Evolutionary conservation across 805 yeast species (phyloP).

Genomic region (Nakazawaea molendinolei): DNA sequence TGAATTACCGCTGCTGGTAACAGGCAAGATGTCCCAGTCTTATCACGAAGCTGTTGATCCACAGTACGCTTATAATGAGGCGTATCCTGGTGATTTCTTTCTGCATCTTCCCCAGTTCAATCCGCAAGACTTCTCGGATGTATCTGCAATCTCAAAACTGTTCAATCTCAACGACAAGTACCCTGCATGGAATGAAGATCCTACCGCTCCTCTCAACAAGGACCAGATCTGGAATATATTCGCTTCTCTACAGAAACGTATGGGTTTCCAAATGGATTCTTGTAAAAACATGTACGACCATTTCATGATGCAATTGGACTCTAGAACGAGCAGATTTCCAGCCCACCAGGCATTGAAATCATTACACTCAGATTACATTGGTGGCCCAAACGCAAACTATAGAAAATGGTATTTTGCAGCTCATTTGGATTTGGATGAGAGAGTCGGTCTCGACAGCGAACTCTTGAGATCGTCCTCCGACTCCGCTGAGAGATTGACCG

Average conservation of each 20-base stretch:
- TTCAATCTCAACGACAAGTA: conserved; percentile 31
- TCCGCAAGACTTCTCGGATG: conserved; percentile 1
- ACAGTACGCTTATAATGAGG: neutral
- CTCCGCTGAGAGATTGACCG: conserved; percentile 37
- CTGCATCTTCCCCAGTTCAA: conserved; percentile 1
- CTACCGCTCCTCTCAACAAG: conserved; percentile 66
- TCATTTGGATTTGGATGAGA: conserved; percentile 69
- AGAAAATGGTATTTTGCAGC: conserved; percentile 92
- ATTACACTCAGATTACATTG: conserved; percentile 86
- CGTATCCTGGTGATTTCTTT: neutral
- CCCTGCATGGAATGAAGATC: conserved; percentile 53
- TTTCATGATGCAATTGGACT: conserved; percentile 74
- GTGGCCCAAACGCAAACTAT: conserved; percentile 83
- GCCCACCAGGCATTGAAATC: conserved; percentile 67
- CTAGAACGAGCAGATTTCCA: conserved; percentile 75
- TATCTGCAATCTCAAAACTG: neutral
- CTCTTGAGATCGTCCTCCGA: neutral
- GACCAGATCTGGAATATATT: conserved; percentile 59
- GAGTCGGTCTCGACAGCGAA: conserved; percentile 47
- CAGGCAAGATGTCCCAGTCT: neutral
- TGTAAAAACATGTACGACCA: conserved; percentile 77
- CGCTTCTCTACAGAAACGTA: conserved; percentile 45
- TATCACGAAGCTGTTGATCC: neutral
- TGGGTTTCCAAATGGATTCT: conserved; percentile 83
- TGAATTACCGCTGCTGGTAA: neutral